These are phyloP conservation scores for Drosera capensis DNA, from an alignment of 148 eudicot genomes.

Conservation along the genomic window DNA sequence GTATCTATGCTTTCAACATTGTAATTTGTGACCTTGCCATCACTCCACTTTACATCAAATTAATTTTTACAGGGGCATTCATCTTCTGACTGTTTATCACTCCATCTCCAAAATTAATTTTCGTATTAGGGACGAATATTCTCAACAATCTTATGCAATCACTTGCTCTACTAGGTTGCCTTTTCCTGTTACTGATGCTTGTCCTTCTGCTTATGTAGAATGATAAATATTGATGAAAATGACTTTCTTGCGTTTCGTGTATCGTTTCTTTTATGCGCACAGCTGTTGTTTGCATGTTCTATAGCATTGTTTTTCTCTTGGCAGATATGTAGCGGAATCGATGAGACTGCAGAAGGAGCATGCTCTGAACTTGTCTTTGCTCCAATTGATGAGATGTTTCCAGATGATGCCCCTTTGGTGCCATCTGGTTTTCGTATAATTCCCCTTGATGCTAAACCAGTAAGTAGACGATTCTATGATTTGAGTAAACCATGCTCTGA, in stretches of 20 bases:
- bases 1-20: slow-evolving; percentile 11
- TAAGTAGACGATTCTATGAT: slow-evolving; percentile 21
- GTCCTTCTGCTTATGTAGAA: too few species aligned
- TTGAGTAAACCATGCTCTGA: not conserved
- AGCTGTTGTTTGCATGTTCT: not conserved
- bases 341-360: slow-evolving; percentile 76
- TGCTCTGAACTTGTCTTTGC: slow-evolving; percentile 94
- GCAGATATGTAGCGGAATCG: slow-evolving; percentile 77
- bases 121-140: too few species aligned
- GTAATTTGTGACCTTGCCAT: not conserved
- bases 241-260: too few species aligned
- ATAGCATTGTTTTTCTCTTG: slow-evolving; percentile 3
- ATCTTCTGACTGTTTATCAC: too few species aligned
- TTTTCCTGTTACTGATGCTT: too few species aligned
- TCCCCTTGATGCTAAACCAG: slow-evolving; percentile 71
- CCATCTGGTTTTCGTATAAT: slow-evolving; percentile 91
- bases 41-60: not conserved
- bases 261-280: not conserved
- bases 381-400: slow-evolving; percentile 90
- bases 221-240: too few species aligned
- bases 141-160: too few species aligned
- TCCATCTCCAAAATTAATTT: too few species aligned
- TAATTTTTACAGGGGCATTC: too few species aligned
- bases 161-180: too few species aligned
- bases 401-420: slow-evolving; percentile 74